A percentile compares a stretch with the other conserved stretches of the same genome.
phyloP scores from a whole-genome alignment of 495 filamentous ascomycete genomes.

The Penicillium canescens region DNA sequence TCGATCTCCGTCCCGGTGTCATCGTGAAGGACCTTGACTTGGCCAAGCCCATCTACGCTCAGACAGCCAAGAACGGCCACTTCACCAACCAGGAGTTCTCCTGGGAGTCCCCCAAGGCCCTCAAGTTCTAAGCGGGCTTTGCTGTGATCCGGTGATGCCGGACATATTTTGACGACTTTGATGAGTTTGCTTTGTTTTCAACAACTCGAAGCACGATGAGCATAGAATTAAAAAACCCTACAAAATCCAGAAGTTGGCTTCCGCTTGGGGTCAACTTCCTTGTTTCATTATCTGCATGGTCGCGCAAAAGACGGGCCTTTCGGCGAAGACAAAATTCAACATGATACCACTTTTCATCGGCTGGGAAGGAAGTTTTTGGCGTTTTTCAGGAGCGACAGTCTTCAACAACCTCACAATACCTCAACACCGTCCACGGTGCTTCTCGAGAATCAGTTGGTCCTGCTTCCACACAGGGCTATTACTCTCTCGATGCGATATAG shows the following conservation, averaged over 20 bases:
- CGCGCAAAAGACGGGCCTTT: slow-evolving; percentile 38
- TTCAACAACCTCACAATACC: slow-evolving; percentile 39
- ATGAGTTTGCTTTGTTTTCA: slow-evolving; percentile 62
- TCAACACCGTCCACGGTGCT: slow-evolving; percentile 13
- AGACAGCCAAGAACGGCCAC: slow-evolving; percentile 99
- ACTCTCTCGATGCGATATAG: slow-evolving; percentile 12
- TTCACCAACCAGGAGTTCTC: slow-evolving; percentile 97
- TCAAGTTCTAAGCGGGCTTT: slow-evolving; percentile 69
- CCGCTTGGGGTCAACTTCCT: slow-evolving; percentile 15
- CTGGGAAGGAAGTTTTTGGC: slow-evolving; percentile 49
- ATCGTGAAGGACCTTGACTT: slow-evolving; percentile 98
- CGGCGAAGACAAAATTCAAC: slow-evolving; percentile 55
- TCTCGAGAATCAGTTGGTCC: neutral
- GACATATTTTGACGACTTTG: slow-evolving; percentile 48
- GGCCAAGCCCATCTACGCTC: slow-evolving; percentile 92
- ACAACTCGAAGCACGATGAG: slow-evolving; percentile 55
- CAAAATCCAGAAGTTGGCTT: slow-evolving; percentile 21
- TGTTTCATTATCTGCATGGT: slow-evolving; percentile 49
- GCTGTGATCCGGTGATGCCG: slow-evolving; percentile 16
- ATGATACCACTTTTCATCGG: slow-evolving; percentile 55
- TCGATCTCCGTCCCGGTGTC: slow-evolving; percentile 95
- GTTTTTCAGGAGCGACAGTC: slow-evolving; percentile 47
- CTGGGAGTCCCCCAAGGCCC: slow-evolving; percentile 97
- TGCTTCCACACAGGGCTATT: slow-evolving; percentile 5
- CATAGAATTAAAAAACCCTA: slow-evolving; percentile 43